Conservation (phyloP, 768 basidiomycete genomes). For the Gymnopilus dilepis region DNA sequence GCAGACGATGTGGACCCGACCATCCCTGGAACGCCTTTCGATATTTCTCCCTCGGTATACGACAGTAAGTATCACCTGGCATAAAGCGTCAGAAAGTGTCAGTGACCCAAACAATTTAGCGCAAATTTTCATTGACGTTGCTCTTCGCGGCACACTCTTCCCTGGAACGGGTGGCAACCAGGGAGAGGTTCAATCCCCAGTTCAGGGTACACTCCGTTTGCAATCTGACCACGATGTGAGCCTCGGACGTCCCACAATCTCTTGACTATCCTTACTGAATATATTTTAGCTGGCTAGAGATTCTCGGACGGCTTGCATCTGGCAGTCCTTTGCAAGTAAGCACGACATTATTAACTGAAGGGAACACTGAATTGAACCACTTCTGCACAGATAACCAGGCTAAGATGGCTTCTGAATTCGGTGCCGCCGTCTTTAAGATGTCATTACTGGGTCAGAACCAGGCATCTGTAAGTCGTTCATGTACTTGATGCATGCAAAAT, state of each 20-base stretch:
- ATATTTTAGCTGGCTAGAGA: conserved; percentile 37
- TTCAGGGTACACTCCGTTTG: conserved; percentile 48
- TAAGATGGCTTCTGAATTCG: conserved; percentile 40
- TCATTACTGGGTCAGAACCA: conserved; percentile 46
- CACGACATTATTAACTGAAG: not conserved
- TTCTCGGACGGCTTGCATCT: conserved; percentile 49
- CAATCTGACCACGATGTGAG: conserved; percentile 45
- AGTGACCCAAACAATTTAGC: conserved; percentile 12
- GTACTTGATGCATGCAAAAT: not conserved
- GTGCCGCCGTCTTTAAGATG: conserved; percentile 49
- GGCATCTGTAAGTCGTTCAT: conserved; percentile 16
- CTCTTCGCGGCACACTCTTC: conserved; percentile 47
- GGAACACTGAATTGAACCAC: not conserved
- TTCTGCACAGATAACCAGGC: conserved; percentile 35
- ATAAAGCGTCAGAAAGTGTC: not conserved
- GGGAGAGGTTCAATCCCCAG: conserved; percentile 45
- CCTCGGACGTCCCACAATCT: not conserved
- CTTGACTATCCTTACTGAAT: not conserved
- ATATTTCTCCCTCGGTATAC: conserved; percentile 48
- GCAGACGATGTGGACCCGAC: conserved; percentile 20
- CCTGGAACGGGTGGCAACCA: conserved; percentile 44
- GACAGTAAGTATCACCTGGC: conserved; percentile 32
- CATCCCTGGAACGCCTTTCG: conserved; percentile 39
- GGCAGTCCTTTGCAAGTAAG: conserved; percentile 50
- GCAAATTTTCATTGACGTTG: conserved; percentile 51